A percentile compares a stretch with the other conserved stretches of the same genome.
Evolutionary conservation across 176 grass and related monocot species (phyloP).

Genomic region (Musa schizocarpa): DNA sequence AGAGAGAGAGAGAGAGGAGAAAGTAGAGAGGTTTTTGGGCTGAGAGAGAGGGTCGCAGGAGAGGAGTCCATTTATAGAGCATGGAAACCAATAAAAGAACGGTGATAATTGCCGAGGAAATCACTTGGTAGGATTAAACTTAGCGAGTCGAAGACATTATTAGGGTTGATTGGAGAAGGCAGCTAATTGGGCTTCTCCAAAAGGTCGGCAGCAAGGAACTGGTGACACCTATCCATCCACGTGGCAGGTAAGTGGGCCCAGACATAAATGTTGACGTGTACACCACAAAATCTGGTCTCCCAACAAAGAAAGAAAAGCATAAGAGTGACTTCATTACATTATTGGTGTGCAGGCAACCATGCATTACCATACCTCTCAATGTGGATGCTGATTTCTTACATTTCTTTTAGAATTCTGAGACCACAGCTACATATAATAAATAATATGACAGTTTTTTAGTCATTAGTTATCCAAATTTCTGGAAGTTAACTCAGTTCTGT

Average conservation of each 20-base stretch:
- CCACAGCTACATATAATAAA: too few species aligned
- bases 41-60: background rate
- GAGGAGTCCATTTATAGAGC: background rate
- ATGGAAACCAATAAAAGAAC: too few species aligned
- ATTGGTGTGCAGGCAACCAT: background rate
- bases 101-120: too few species aligned
- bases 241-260: background rate
- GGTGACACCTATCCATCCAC: background rate
- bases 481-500: too few species aligned
- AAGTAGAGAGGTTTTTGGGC: background rate
- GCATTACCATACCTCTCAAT: background rate
- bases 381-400: background rate
- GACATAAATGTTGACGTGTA: background rate
- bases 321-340: background rate
- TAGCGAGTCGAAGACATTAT: background rate
- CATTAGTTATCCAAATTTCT: background rate
- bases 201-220: background rate
- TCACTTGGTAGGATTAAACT: background rate
- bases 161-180: conserved; percentile 2
- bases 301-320: background rate
- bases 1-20: background rate
- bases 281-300: background rate
- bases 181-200: background rate
- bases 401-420: too few species aligned
- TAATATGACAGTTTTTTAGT: too few species aligned